Conservation (phyloP, 192 early-diverging fungal genomes). For the Lobosporangium transversale region DNA sequence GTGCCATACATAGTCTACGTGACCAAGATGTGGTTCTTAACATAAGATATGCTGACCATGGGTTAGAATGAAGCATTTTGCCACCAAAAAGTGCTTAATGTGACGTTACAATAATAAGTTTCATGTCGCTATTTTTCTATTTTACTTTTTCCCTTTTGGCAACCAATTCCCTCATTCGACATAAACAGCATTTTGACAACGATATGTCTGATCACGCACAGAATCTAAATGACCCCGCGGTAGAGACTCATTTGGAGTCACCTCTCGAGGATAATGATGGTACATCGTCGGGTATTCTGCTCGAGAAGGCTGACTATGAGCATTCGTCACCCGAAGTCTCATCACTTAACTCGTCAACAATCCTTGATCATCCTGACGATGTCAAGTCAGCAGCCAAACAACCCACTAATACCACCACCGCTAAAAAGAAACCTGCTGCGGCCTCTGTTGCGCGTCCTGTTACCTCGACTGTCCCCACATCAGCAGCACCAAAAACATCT, state of each 20-base stretch:
- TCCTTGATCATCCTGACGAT: slow-evolving; percentile 25
- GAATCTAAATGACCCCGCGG: slow-evolving; percentile 33
- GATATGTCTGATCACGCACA: slow-evolving; percentile 32
- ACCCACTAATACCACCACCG: background rate
- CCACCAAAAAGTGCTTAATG: too few relatives aligned
- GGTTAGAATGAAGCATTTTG: too few relatives aligned
- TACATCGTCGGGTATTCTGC: slow-evolving; percentile 30
- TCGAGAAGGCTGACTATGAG: slow-evolving; percentile 38
- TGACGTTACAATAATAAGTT: too few relatives aligned
- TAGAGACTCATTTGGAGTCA: slow-evolving; percentile 27
- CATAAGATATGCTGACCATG: too few relatives aligned
- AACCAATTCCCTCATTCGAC: too few relatives aligned
- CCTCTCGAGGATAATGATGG: slow-evolving; percentile 31
- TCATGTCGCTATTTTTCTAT: too few relatives aligned
- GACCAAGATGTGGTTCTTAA: too few relatives aligned
- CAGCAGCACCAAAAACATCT: background rate
- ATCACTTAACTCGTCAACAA: slow-evolving; percentile 33
- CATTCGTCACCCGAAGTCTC: slow-evolving; percentile 39
- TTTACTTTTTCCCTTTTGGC: too few relatives aligned
- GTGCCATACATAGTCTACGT: too few relatives aligned
- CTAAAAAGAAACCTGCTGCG: background rate
- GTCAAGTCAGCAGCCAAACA: background rate
- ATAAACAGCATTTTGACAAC: too few relatives aligned
- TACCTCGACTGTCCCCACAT: background rate
- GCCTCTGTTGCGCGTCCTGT: background rate